Evolutionary conservation across 1,284 basidiomycete genomes (phyloP).

Genomic region (Cystobasidiaceae sp.): DNA sequence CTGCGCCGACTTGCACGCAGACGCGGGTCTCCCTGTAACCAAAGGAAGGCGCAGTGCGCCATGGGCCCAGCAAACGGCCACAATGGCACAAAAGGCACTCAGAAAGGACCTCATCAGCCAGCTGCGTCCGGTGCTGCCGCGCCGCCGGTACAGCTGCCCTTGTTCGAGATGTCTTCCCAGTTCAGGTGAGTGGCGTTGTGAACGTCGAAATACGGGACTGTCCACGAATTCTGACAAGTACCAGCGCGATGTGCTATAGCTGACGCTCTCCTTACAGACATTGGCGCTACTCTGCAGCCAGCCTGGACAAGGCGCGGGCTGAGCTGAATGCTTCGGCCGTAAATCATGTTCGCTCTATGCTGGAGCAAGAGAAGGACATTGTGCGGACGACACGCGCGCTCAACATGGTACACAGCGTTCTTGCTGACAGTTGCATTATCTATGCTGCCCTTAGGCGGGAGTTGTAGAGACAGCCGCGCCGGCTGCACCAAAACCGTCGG

Average conservation of each 20-base stretch:
- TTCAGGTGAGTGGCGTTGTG: conserved; percentile 51
- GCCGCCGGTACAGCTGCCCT: conserved; percentile 36
- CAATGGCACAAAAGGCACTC: conserved; percentile 4
- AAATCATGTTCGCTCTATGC: conserved; percentile 63
- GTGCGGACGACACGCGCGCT: conserved; percentile 46
- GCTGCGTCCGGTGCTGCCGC: neutral
- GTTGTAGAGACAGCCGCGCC: conserved; percentile 29
- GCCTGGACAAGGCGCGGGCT: conserved; percentile 55
- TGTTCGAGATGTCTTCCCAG: conserved; percentile 81
- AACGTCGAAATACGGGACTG: neutral
- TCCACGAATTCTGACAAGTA: neutral
- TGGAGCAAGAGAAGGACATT: conserved; percentile 59
- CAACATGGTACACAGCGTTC: neutral
- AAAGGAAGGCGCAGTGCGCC: too few relatives aligned
- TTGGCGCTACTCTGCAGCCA: conserved; percentile 74
- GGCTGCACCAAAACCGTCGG: conserved; percentile 40
- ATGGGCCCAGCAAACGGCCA: neutral
- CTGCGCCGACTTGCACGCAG: too few relatives aligned
- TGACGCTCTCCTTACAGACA: conserved; percentile 46
- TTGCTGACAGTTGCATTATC: conserved; percentile 36
- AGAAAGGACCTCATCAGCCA: conserved; percentile 1
- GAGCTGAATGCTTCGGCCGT: conserved; percentile 70
- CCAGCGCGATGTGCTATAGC: neutral
- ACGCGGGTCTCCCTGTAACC: too few relatives aligned
- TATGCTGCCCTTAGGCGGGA: neutral